phyloP scores from a whole-genome alignment of 768 basidiomycete genomes.

The Kwoniella mangroviensis region DNA sequence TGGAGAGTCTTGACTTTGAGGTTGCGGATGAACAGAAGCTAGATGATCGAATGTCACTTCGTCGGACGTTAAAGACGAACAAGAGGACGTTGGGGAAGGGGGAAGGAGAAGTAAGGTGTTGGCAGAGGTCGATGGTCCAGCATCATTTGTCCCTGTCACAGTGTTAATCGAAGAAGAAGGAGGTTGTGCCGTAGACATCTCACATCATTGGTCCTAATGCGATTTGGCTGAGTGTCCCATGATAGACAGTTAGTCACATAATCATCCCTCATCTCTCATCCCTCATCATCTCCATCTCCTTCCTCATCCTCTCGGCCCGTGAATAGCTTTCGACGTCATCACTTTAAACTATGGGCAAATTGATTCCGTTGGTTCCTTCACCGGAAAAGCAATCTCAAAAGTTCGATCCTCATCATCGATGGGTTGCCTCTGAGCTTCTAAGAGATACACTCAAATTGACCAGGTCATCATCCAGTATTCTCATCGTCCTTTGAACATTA shows the following conservation, averaged over 20 bases:
- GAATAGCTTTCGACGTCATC: conserved; percentile 5
- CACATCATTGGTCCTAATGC: neutral
- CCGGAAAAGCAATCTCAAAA: neutral
- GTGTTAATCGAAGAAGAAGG: neutral
- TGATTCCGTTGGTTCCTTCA: conserved; percentile 4
- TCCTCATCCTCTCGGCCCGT: neutral
- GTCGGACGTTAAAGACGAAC: conserved; percentile 23
- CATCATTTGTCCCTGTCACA: neutral
- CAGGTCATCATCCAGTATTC: too few species aligned
- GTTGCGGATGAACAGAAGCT: neutral
- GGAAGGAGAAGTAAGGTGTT: conserved; percentile 4
- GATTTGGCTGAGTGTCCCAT: neutral
- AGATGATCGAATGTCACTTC: conserved; percentile 26
- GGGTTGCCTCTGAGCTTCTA: neutral
- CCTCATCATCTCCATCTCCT: too few species aligned
- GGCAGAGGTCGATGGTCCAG: neutral
- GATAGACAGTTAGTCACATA: neutral
- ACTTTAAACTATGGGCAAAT: neutral
- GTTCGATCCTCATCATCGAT: conserved; percentile 13
- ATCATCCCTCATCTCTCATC: too few species aligned
- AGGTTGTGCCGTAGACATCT: neutral
- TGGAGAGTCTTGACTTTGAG: neutral
- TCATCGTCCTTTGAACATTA: too few species aligned
- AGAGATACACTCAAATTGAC: neutral
- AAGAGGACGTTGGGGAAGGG: conserved; percentile 14